Conservation (phyloP, 2,329 filamentous ascomycete genomes). For the Gnomoniopsis sp. region DNA sequence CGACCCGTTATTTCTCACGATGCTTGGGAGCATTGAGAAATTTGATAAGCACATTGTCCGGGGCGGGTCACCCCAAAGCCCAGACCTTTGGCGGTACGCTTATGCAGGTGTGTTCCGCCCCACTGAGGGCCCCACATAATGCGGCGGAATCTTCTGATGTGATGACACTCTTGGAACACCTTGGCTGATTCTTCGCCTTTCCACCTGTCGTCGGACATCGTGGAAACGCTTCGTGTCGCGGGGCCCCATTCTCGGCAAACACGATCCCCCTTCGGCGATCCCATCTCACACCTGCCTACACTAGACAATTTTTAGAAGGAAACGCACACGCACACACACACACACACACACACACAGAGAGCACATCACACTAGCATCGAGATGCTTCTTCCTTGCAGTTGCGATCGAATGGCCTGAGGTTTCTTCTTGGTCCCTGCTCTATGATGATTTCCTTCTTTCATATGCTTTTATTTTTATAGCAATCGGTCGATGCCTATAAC, state of each 20-base stretch:
- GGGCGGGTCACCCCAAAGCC: constrained; percentile 10
- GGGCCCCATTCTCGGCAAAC: not conserved
- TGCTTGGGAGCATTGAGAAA: not conserved
- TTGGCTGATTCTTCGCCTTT: not conserved
- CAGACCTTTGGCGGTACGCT: not conserved
- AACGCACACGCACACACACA: too few species aligned
- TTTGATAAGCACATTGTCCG: not conserved
- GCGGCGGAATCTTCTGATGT: constrained; percentile 5
- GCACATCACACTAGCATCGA: too few species aligned
- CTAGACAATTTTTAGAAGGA: too few species aligned
- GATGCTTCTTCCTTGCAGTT: too few species aligned
- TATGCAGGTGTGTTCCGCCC: constrained; percentile 1
- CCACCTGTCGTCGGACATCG: not conserved
- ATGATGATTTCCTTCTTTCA: too few species aligned
- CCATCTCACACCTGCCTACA: not conserved
- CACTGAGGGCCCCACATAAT: not conserved
- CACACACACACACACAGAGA: too few species aligned
- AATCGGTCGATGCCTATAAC: too few species aligned
- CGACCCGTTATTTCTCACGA: not conserved
- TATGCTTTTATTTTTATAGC: too few species aligned
- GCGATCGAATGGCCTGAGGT: too few species aligned
- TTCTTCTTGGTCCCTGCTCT: too few species aligned
- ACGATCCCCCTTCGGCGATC: not conserved
- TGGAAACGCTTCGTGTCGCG: constrained; percentile 6
- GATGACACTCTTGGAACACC: not conserved